Base-by-base conservation (phyloP, 2,329 filamentous ascomycete species). In the Westerdykella aurantiaca region DNA sequence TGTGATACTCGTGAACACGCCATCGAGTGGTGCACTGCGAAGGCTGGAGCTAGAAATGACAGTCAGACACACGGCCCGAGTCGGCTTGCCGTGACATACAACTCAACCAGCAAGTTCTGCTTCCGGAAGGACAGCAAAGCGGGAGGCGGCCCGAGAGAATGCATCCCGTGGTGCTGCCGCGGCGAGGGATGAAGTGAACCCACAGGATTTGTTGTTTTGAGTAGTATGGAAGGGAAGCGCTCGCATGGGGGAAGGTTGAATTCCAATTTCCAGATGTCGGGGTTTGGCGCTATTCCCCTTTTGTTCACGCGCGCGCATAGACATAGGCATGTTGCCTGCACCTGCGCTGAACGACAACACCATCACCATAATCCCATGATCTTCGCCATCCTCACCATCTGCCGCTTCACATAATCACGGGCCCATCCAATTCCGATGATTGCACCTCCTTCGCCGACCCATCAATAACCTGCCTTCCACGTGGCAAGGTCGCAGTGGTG, bases 1-100 rank as follows among this genome's bases (percentile, higher is more conserved):
- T 22, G 85, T 86, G 47, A 95, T 78, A 64, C 80, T 87, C 68
- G 96, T 80, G 69, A 93, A 96, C 49, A 96, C 77, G 42, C 93
- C 91, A 44, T 88, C 81, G 2, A 90, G 90, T 64, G 86, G 89
- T 46, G 84, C 82, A 70, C 87, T 80, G 67, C 86, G 89, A 56
- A 95, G 76, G 48, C 86, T 86, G 48, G 86, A 79, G 69, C 88
- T 95, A 68, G 49, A 44, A 14, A 35, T 13, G 46, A 48, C 34
- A 37, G 57, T 66, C 52, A 64, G 60, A 48, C 34, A 31, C 17
- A 43, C 43, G 39, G 45, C 49, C 49, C 49, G 51, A 50, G 47
- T 22, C 39, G 43, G 14, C 41, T 18, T 25, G 38, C 48, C 44
- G 37, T 52, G 49, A 60, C 83, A 54, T 73, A 93, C 87, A 91